Base-by-base conservation (phyloP, 352 stramenopile genomes). In the Pythium aquatile region DNA sequence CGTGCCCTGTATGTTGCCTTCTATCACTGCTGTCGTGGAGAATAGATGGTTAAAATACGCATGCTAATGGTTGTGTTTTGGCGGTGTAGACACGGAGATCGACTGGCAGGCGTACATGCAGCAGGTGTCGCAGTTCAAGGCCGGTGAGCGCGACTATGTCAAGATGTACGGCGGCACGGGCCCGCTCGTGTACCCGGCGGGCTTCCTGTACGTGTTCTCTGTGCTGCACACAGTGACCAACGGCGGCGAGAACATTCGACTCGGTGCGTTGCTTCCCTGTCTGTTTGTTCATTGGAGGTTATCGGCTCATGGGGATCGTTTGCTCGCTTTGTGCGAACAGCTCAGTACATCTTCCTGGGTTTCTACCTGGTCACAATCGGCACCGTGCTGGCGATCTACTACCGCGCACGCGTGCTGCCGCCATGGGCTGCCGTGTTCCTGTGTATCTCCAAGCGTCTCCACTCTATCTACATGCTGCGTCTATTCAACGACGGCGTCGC, bases 101-200 rank as follows among this genome's bases (percentile, higher is more conserved):
- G 98, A 99, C 78, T 99, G 97, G 96, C 85, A 91, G 65, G 97
- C 98, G 16, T 99, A 99, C 82, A 99, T 99, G 97, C 82, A 99
- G 83, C 93, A 99, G 76, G 97, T 99, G 29, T 82, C 89, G 62
- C 70, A 84, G 32, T 97, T 98, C 70, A 84, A 98, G 44, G 77
- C 83, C 46, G 97, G 97, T 62, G 94, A 99, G 73, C 84, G 90
- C 32, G 87, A 99, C 77, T 99, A 99, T 77, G 55, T 87, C 33
- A 89, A 98, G 54, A 97, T 99, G 65, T 77, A 86, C 44, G 98
- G 98, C 35, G 87, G 95, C 67, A 99, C 97, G 4, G 97, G 98
- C 1, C 97, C 98, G 33, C 72, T 99, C 5, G 98, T 99, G 42
- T 99, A 99, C 74, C 98, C 98, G 13, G 98, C 97, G 32, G 96